phyloP scores from a whole-genome alignment of 2,329 filamentous ascomycete genomes.

The Microdochium trichocladiopsis region DNA sequence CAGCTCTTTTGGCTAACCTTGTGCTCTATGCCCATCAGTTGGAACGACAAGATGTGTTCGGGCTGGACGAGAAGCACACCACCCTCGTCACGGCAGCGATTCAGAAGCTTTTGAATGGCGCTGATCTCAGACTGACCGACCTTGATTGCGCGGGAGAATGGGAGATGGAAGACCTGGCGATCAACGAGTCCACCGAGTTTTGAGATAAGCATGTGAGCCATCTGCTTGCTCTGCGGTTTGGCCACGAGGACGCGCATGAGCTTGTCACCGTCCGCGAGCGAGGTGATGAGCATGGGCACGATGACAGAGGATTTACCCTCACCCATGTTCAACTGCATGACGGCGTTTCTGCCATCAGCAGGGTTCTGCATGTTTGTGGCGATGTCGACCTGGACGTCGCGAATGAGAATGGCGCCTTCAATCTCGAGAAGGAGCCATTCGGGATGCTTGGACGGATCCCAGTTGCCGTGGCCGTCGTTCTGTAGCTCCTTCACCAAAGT shows the following conservation, averaged over 20 bases:
- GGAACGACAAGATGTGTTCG: slow-evolving; percentile 57
- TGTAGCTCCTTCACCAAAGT: slow-evolving; percentile 30
- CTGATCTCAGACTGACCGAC: slow-evolving; percentile 21
- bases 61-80: slow-evolving; percentile 56
- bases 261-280: slow-evolving; percentile 39
- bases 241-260: slow-evolving; percentile 54
- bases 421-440: slow-evolving; percentile 60
- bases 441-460: slow-evolving; percentile 42
- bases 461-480: slow-evolving; percentile 48
- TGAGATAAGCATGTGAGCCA: slow-evolving; percentile 45
- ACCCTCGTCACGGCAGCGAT: slow-evolving; percentile 37
- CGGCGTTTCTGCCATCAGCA: slow-evolving; percentile 30
- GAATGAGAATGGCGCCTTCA: slow-evolving; percentile 55
- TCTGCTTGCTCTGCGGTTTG: slow-evolving; percentile 55
- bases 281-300: slow-evolving; percentile 52
- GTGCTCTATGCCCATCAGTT: slow-evolving; percentile 52
- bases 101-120: slow-evolving; percentile 28
- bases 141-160: slow-evolving; percentile 45
- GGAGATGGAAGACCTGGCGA: slow-evolving; percentile 47
- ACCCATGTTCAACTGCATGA: slow-evolving; percentile 67
- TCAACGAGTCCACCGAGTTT: slow-evolving; percentile 50
- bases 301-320: slow-evolving; percentile 66
- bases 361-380: slow-evolving; percentile 46
- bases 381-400: slow-evolving; percentile 51
- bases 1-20: slow-evolving; percentile 19